phyloP scores from a whole-genome alignment of 1,139 yeast genomes.

The Chernovozyma aurita region DNA sequence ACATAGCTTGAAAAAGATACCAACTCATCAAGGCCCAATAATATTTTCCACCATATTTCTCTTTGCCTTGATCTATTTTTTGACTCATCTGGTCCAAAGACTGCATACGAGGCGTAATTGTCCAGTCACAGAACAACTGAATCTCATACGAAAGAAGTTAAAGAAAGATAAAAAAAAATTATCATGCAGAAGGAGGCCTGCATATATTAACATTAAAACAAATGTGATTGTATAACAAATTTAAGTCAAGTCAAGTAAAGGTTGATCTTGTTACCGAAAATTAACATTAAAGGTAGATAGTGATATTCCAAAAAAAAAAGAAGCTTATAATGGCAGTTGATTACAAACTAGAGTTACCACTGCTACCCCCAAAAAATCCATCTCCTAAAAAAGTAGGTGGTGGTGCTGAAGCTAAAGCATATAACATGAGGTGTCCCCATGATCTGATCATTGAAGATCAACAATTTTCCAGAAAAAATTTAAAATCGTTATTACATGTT shows the following conservation, averaged over 20 bases:
- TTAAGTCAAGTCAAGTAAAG: neutral
- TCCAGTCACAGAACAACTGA: no score
- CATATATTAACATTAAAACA: neutral
- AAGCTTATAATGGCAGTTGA: conserved; percentile 11
- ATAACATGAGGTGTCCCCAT: neutral
- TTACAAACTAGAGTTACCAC: conserved; percentile 23
- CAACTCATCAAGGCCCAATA: no score
- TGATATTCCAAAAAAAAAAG: neutral
- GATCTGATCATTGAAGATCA: conserved; percentile 12
- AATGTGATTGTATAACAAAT: no score
- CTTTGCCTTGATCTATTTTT: no score
- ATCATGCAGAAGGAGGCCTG: neutral
- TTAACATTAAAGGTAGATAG: no score
- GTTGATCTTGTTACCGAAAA: no score
- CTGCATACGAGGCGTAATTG: no score
- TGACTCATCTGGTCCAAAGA: neutral
- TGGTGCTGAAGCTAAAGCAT: conserved; percentile 1
- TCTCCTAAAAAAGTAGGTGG: conserved; percentile 6
- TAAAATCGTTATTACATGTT: conserved; percentile 59
- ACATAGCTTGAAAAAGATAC: no score
- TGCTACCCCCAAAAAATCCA: conserved; percentile 14
- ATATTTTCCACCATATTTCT: no score
- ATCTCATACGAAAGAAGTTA: no score
- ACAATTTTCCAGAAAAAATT: conserved; percentile 59
- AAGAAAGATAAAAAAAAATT: neutral